Percentiles rank a stretch among this genome's conserved stretches.
These are phyloP conservation scores for Gymnopilus dilepis DNA, from an alignment of 768 basidiomycete species.

Conservation along the genomic window DNA sequence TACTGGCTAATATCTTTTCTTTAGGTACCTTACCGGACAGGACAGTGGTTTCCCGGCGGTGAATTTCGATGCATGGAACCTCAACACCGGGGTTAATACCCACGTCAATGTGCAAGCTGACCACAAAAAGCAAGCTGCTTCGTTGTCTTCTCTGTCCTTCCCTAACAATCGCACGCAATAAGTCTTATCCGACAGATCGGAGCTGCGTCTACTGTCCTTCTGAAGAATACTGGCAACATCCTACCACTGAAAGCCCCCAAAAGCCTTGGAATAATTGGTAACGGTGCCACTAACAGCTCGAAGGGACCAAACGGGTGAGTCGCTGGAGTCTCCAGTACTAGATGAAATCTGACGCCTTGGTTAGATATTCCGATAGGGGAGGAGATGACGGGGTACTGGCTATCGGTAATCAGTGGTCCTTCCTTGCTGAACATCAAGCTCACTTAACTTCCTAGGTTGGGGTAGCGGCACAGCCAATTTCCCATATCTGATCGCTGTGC, in stretches of 20 bases:
- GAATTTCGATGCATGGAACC: conserved; percentile 64
- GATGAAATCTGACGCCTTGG: conserved; percentile 2
- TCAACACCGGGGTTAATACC: conserved; percentile 40
- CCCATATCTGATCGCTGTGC: conserved; percentile 54
- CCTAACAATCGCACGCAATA: not conserved
- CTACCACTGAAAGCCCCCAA: conserved; percentile 52
- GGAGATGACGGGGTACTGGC: conserved; percentile 65
- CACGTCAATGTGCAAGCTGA: conserved; percentile 63
- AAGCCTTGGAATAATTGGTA: conserved; percentile 62
- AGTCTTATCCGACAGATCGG: conserved; percentile 65
- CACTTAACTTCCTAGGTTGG: conserved; percentile 39
- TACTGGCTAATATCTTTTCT: conserved; percentile 1
- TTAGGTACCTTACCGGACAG: conserved; percentile 54
- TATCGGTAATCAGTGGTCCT: conserved; percentile 47
- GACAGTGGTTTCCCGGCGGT: conserved; percentile 61
- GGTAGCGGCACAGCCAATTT: conserved; percentile 55
- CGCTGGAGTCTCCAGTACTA: not conserved
- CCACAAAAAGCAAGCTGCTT: conserved; percentile 47
- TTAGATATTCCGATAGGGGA: conserved; percentile 53
- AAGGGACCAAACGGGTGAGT: conserved; percentile 59
- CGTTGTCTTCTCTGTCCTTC: not conserved
- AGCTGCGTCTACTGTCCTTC: conserved; percentile 63
- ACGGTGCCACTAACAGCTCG: conserved; percentile 58
- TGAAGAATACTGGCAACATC: conserved; percentile 58
- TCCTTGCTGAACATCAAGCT: not conserved